A percentile compares a stretch with the other conserved stretches of the same genome.
These are phyloP conservation scores for Rhododendron simsii DNA, from an alignment of 148 eudicot genomes.

Conservation along the genomic window DNA sequence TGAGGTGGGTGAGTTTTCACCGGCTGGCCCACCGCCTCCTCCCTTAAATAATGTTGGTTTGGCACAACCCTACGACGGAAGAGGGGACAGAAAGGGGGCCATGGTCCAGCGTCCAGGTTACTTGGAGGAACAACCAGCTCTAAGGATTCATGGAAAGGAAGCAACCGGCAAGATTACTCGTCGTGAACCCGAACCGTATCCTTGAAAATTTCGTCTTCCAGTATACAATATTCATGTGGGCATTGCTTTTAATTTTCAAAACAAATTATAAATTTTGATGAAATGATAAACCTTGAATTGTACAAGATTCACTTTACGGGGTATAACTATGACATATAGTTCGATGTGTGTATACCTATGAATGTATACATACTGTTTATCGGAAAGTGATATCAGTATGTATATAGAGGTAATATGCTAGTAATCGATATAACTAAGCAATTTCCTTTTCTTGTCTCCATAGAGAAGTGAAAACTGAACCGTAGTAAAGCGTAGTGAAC, in stretches of 20 bases:
- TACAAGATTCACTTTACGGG: not conserved
- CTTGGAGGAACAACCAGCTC: constrained; percentile 68
- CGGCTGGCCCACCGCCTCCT: constrained; percentile 54
- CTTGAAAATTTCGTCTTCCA: constrained; percentile 23
- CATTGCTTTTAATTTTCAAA: not conserved
- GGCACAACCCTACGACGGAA: constrained; percentile 65
- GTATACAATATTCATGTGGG: not conserved
- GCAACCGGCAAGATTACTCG: constrained; percentile 66
- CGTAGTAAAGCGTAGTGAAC: not conserved
- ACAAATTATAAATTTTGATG: not conserved
- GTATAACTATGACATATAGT: not conserved
- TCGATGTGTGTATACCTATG: not conserved
- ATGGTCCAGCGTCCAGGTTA: constrained; percentile 62
- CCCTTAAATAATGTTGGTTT: constrained; percentile 40
- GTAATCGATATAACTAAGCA: not conserved
- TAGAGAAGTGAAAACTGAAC: not conserved
- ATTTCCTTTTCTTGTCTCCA: not conserved
- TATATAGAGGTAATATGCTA: not conserved
- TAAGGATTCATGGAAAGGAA: constrained; percentile 80
- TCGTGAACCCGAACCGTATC: constrained; percentile 94
- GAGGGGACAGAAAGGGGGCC: constrained; percentile 79
- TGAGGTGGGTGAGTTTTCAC: constrained; percentile 85
- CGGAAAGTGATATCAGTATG: not conserved
- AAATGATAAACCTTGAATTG: not conserved
- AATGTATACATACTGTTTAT: not conserved